These are phyloP conservation scores for Verticillium dahliae DNA, from an alignment of 2,329 filamentous ascomycete genomes.

Conservation along the genomic window DNA sequence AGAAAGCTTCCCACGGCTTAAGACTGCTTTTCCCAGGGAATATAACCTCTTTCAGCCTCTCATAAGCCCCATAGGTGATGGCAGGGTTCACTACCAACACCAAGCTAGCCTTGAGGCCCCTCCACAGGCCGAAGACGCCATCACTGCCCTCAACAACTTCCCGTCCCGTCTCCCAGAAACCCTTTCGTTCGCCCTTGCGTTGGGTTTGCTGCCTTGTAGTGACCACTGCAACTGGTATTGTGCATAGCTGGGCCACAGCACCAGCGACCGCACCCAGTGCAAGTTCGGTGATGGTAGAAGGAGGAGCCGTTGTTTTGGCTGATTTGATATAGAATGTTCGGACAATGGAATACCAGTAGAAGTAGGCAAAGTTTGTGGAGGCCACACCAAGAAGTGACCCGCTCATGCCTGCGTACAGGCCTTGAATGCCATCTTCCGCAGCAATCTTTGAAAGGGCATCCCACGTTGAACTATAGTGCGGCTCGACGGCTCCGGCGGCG, in stretches of 20 bases:
- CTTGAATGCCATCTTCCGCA: constrained; percentile 69
- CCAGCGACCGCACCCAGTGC: constrained; percentile 81
- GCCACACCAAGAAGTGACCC: constrained; percentile 86
- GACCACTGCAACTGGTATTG: constrained; percentile 90
- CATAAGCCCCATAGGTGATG: constrained; percentile 96
- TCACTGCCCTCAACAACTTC: constrained; percentile 90
- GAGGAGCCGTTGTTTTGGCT: constrained; percentile 42
- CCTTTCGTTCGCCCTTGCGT: constrained; percentile 74
- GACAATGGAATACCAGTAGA: constrained; percentile 96
- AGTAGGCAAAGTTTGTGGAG: constrained; percentile 98
- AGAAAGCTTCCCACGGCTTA: constrained; percentile 80
- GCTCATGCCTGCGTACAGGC: constrained; percentile 83
- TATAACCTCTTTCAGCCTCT: constrained; percentile 70
- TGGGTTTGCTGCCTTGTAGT: constrained; percentile 96
- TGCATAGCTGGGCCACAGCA: constrained; percentile 89
- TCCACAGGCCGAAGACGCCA: constrained; percentile 83
- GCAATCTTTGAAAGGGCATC: constrained; percentile 85
- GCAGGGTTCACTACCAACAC: constrained; percentile 94
- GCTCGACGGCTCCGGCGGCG: constrained; percentile 36
- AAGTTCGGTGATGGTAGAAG: constrained; percentile 77
- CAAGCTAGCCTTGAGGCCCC: constrained; percentile 89
- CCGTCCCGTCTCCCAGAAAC: constrained; percentile 76
- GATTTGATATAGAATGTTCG: constrained; percentile 70
- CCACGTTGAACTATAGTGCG: constrained; percentile 79
- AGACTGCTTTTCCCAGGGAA: constrained; percentile 73